Base-by-base conservation (phyloP, 371 early-diverging fungal species). In the Batkoa obscura region DNA sequence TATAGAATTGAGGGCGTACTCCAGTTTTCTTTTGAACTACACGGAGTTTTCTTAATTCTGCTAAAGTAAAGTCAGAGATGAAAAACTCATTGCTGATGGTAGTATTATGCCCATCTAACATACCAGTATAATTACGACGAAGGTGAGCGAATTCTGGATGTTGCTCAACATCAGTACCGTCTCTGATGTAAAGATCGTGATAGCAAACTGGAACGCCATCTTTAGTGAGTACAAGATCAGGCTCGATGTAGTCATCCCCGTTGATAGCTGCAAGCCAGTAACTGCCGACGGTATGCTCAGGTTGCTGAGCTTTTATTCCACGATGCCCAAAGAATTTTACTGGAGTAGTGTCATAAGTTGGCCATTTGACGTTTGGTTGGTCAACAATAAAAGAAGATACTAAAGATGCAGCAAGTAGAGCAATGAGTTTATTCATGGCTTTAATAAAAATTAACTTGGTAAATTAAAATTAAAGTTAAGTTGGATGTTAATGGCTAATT, bases 301-400 rank as follows among this genome's bases (percentile, higher is more conserved):
- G 72, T 66, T 71, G 61, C 34, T 65, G 65, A 2, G 71, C 63
- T 58, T 70, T 70, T 49, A 65, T 67, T 46, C 72, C 72, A n/a
- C 72, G 69, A 55, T 71, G 71, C 1, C 66, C 70, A 1, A 69
- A 60, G 23, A 71, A 42, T 53, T 34, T 50, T 1, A 65, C 53
- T 36, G 17, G 59, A 15, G 52, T 53, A 36, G 67, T 68, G 2
- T 63, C 51, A 2, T 68, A 59, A 17, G 71, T 71, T n/a, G 46
- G 46, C 71, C 71, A 70, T 41, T 50, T 36, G 3, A 31, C 55
- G 41, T 15, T 23, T 8, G 45, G 45, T 13, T 15, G 5, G 45
- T 45, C 45, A 5, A 15, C 45, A 4, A 45, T 45, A 23, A 23
- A 23, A 23, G 23, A 23, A 23, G 23, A 23, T 23, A 23, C 23